Evolutionary conservation across 1,284 basidiomycete genomes (phyloP).

Genomic region (Pseudozyma flocculosa): DNA sequence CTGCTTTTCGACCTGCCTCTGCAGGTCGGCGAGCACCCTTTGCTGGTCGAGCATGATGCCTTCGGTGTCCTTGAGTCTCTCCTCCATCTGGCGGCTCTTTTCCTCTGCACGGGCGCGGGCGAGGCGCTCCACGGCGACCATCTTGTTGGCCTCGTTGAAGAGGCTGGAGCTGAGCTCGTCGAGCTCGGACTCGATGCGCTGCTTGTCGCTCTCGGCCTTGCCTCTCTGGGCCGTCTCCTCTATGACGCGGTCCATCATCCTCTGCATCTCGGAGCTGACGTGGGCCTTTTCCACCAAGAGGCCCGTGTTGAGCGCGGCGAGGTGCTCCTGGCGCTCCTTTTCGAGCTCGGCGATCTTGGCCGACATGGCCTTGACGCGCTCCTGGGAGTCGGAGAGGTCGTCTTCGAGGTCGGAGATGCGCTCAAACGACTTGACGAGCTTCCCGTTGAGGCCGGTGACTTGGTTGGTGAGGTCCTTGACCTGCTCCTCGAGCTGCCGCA

Average conservation of each 20-base stretch:
- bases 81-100: constrained; percentile 77
- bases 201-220: constrained; percentile 74
- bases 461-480: constrained; percentile 83
- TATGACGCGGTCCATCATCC: constrained; percentile 88
- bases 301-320: constrained; percentile 66
- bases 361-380: constrained; percentile 66
- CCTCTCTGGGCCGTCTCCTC: constrained; percentile 89
- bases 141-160: constrained; percentile 61
- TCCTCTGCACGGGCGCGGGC: constrained; percentile 74
- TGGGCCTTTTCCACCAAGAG: constrained; percentile 85
- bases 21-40: constrained; percentile 72
- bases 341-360: constrained; percentile 62
- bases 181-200: constrained; percentile 64
- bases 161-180: constrained; percentile 84
- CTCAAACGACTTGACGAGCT: constrained; percentile 88
- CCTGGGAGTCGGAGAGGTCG: constrained; percentile 72
- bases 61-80: constrained; percentile 77
- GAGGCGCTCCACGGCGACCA: constrained; percentile 80
- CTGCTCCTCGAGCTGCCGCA: constrained; percentile 69
- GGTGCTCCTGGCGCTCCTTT: constrained; percentile 61
- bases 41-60: constrained; percentile 62
- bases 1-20: constrained; percentile 73
- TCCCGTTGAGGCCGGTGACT: constrained; percentile 83
- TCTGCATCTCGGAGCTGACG: constrained; percentile 86
- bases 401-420: constrained; percentile 91